Evolutionary conservation across 106 monocot genomes (phyloP).

Genomic region (Phalaenopsis equestris): DNA sequence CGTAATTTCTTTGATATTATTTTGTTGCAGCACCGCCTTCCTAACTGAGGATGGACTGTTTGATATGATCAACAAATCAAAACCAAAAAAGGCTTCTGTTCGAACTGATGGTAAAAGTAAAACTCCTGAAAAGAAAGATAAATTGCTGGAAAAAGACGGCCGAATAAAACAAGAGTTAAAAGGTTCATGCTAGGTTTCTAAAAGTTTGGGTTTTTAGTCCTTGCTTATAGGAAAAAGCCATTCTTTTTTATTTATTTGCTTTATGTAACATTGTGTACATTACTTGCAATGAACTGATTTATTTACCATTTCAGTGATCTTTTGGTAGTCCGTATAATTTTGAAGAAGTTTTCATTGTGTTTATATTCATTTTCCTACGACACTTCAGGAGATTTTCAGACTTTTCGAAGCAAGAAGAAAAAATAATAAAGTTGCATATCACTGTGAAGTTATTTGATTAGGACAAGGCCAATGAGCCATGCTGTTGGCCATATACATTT

Average conservation of each 20-base stretch:
- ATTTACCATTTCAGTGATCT: neutral
- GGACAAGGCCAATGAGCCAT: neutral
- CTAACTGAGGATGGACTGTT: slow-evolving; percentile 95
- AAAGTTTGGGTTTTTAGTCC: neutral
- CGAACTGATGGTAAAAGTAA: slow-evolving; percentile 30
- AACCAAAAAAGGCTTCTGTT: slow-evolving; percentile 45
- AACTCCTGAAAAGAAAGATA: slow-evolving; percentile 25
- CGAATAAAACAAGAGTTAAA: slow-evolving; percentile 32
- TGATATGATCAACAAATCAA: slow-evolving; percentile 92
- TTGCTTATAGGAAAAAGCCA: neutral
- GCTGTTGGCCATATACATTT: neutral
- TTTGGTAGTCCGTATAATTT: neutral
- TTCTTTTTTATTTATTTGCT: neutral
- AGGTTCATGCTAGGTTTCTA: slow-evolving; percentile 21
- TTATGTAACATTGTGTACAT: neutral
- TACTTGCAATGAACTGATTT: neutral
- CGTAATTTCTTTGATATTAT: slow-evolving; percentile 1
- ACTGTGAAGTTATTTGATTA: neutral
- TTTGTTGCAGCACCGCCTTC: slow-evolving; percentile 47
- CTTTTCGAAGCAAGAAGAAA: neutral
- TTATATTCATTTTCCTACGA: neutral
- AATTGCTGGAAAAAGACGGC: slow-evolving; percentile 30
- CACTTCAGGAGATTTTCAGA: neutral
- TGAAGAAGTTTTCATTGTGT: neutral
- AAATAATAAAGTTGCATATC: neutral